Conservation (phyloP, 2,329 filamentous ascomycete species). For the Graphilbum ipis-grandicollis region DNA sequence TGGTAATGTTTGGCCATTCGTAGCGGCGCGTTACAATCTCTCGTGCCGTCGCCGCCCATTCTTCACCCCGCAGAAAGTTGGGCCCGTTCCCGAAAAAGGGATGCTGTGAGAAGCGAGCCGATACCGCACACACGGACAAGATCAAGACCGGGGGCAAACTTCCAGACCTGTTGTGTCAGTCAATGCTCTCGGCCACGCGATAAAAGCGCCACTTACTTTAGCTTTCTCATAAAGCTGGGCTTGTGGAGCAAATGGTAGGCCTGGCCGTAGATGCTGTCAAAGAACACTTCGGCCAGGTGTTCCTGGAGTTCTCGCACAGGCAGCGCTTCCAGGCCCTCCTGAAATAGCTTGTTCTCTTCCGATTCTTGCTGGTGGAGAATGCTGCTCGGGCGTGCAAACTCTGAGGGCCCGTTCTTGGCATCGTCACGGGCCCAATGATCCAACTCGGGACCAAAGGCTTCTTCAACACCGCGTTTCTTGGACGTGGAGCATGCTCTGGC, state of each 20-base stretch:
- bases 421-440: constrained; percentile 60
- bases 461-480: constrained; percentile 72
- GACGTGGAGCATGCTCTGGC: constrained; percentile 13
- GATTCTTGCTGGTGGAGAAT: constrained; percentile 42
- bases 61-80: constrained; percentile 74
- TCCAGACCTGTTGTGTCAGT: constrained; percentile 37
- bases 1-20: constrained; percentile 91
- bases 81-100: constrained; percentile 51
- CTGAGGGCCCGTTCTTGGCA: constrained; percentile 28
- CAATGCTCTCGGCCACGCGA: no score
- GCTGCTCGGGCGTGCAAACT: neutral
- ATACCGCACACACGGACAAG: constrained; percentile 85
- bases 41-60: constrained; percentile 76
- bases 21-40: constrained; percentile 77
- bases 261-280: constrained; percentile 90
- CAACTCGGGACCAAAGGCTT: constrained; percentile 70
- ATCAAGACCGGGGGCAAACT: constrained; percentile 78
- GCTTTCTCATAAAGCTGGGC: constrained; percentile 85
- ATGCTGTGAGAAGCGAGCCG: constrained; percentile 87
- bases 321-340: constrained; percentile 67
- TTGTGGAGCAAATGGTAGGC: constrained; percentile 91
- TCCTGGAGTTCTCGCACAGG: constrained; percentile 80
- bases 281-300: constrained; percentile 86
- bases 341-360: constrained; percentile 61
- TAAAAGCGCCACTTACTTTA: no score